Evolutionary conservation across 345 rosid species (phyloP).

Genomic region (Limnanthes douglasii): DNA sequence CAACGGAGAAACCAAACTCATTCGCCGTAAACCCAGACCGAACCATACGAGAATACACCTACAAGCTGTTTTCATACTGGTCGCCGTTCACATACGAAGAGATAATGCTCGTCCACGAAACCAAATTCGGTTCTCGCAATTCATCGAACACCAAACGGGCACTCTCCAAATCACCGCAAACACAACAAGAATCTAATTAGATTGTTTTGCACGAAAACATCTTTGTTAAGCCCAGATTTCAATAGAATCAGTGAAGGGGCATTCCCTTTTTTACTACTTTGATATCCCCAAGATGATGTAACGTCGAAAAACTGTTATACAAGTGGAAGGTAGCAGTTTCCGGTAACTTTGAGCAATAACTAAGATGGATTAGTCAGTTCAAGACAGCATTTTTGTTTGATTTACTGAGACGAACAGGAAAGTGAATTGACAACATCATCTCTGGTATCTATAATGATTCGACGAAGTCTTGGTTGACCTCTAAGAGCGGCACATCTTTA

Average conservation of each 20-base stretch:
- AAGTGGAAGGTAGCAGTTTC: not conserved
- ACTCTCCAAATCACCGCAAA: not conserved
- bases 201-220: too few relatives aligned
- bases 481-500: too few relatives aligned
- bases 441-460: too few relatives aligned
- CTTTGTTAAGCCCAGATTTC: too few relatives aligned
- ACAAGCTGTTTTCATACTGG: conserved; percentile 1
- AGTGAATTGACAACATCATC: too few relatives aligned
- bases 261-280: not conserved
- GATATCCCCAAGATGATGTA: too few relatives aligned
- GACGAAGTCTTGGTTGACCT: too few relatives aligned
- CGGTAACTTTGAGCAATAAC: not conserved
- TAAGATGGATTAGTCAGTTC: too few relatives aligned
- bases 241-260: not conserved
- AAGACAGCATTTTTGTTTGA: too few relatives aligned
- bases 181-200: not conserved
- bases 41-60: conserved; percentile 6
- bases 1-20: conserved; percentile 9
- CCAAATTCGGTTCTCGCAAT: conserved; percentile 8
- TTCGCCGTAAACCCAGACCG: conserved; percentile 5
- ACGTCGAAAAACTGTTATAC: too few relatives aligned
- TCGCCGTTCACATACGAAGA: conserved; percentile 5
- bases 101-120: conserved; percentile 5
- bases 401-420: too few relatives aligned
- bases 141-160: conserved; percentile 8